Base-by-base conservation (phyloP, 257 asterid species). In the Leonotis leonurus region DNA sequence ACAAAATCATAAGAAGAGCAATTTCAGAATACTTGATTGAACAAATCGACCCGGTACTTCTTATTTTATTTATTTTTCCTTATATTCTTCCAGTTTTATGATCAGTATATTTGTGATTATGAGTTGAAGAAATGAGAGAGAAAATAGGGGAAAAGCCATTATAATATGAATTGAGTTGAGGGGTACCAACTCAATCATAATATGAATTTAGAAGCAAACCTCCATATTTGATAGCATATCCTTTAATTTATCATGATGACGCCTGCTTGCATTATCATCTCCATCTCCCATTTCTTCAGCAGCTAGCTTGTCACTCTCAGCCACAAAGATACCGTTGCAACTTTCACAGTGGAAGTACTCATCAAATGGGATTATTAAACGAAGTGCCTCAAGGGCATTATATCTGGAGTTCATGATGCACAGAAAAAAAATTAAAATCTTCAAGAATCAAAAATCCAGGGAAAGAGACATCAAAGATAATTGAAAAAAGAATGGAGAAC, bases 331-430 rank as follows among this genome's bases (percentile, higher is more conserved):
- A 27, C 84, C 95, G 37, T 87, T 78, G 74, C 99, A 93, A 70
- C 84, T 77, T 76, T 93, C 99, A 62, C 96, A 93, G 72, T 93
- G 99, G 70, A 93, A 93, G 77, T 81, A 75, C 73, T 85, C 96
- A 68, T 89, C 97, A 44, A 72, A 67, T 29, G 82, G 83, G 64
- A 94, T 70, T 56, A 89, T 64, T 80, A 93, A 56, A 56, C 87
- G 90, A 35, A 79, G 81, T 4, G 96, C 99, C 81, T 90, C 98
- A 78, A 87, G 76, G 7, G 98, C 98, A 33, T 80, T 84, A 73
- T 85, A 92, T 75, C 98, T 91, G 84, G 44, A 77, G 20, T 59
- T 67, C 63, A 54, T 58, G 62, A 50, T 30, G 70, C 62, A 50
- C 30, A 73, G 56, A 63, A 4, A 41, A 59, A 32, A 39, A 27